A percentile compares a stretch with the other conserved stretches of the same genome.
Evolutionary conservation across 805 yeast species (phyloP).

Genomic region (Kodamaea leandrae): DNA sequence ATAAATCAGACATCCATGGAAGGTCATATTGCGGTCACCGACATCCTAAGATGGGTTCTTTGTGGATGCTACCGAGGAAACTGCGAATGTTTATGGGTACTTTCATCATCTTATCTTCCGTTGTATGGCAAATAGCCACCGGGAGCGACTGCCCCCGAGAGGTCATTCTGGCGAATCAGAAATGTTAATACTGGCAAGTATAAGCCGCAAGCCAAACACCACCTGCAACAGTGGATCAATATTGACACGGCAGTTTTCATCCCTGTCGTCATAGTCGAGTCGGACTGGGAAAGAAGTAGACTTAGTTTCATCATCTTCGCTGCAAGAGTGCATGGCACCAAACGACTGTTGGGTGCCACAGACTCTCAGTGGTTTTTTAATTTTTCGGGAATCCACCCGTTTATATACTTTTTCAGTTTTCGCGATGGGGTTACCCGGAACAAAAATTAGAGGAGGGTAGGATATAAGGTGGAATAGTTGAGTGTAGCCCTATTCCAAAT

Average conservation of each 20-base stretch:
- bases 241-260: constrained; percentile 47
- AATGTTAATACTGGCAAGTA: constrained; percentile 83
- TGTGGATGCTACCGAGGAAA: constrained; percentile 90
- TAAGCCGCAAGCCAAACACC: constrained; percentile 51
- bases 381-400: background rate
- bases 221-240: constrained; percentile 38
- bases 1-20: constrained; percentile 88
- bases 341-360: constrained; percentile 5
- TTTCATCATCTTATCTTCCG: constrained; percentile 60
- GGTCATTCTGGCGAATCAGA: constrained; percentile 47
- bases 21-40: constrained; percentile 86
- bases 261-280: constrained; percentile 93
- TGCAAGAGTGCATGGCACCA: constrained; percentile 3
- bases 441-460: background rate
- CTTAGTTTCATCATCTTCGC: constrained; percentile 48
- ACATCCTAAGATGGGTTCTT: constrained; percentile 77
- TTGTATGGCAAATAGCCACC: constrained; percentile 9
- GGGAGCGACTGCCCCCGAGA: constrained; percentile 10
- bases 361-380: constrained; percentile 4
- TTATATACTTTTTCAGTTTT: constrained; percentile 10
- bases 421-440: constrained; percentile 11
- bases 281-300: constrained; percentile 89
- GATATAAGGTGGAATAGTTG: too few species aligned
- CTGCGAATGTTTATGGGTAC: constrained; percentile 84
- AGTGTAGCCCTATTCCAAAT: too few species aligned